Evolutionary conservation across 2,329 filamentous ascomycete species (phyloP), one percentile per base, ranked within the genome.

Genomic region (Calonectria henricotiae): DNA sequence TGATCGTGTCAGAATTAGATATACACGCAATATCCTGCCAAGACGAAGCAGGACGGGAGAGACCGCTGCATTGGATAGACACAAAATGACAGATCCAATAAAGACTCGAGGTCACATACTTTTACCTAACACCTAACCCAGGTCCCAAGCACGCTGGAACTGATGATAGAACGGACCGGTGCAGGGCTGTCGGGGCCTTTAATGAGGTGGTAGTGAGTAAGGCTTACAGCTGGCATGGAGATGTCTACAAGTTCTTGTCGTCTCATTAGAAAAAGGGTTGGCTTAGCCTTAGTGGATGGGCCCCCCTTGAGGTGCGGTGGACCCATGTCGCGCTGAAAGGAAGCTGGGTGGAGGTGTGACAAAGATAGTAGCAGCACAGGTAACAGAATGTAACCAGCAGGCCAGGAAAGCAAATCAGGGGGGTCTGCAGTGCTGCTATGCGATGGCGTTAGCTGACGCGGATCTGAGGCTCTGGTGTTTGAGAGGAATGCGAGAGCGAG

Each of bases 1-100:
- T 62, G 67, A 63, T 49, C 23, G 65, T 65, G 55, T 47, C 47
- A 62, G 55, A 65, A 47, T 55, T 69, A 69, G 62, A 65, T 47
- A 69, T 35, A n/a, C 32, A 49, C 32, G 62, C 49, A 49, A 47
- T 8, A 58, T 35, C 39, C 51, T 54, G 44, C 27, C 27, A 20
- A 46, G 44, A 62, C 11, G 25, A 27, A 41, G 51, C 47, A 17
- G 41, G 58, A 37, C 43, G 41, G 44, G 44, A 47, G 44, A 47
- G 30, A 15, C 20, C 11, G 12, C 37, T 37, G 55, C 20, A 23
- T 39, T 61, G 47, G 46, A 62, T 65, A 65, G 67, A 69, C 30
- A 49, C 27, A 44, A 46, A 17, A 55, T 37, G 51, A 27, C 51
- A 55, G 51, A 58, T 58, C n/a, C 20, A 58, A 58, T 58, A 58